phyloP scores from a whole-genome alignment of 1,139 yeast genomes.

The Saccharomyces hybrid region DNA sequence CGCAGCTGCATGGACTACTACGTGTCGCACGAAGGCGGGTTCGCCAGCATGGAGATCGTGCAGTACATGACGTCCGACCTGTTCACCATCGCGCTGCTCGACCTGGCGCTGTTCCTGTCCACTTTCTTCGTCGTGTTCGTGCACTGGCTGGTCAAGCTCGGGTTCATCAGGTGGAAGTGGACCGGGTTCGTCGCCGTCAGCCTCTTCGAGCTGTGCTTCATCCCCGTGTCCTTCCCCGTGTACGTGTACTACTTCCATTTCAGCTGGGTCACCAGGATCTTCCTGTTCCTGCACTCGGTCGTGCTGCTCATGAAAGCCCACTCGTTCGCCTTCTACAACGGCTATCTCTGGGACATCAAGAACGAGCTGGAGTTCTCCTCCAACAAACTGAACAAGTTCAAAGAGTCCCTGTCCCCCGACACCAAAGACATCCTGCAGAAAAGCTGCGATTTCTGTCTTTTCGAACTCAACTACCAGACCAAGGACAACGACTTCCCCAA shows the following conservation, averaged over 20 bases:
- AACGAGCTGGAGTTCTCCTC: conserved; percentile 49
- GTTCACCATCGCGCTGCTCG: conserved; percentile 55
- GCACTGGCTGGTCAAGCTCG: conserved; percentile 41
- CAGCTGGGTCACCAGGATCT: conserved; percentile 86
- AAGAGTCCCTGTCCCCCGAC: conserved; percentile 16
- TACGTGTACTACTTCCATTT: conserved; percentile 42
- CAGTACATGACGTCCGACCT: conserved; percentile 44
- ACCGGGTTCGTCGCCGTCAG: conserved; percentile 56
- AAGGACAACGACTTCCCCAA: conserved; percentile 45
- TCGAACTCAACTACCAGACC: conserved; percentile 48
- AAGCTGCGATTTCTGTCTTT: conserved; percentile 53
- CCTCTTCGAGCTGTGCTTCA: conserved; percentile 44
- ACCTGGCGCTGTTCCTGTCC: conserved; percentile 56
- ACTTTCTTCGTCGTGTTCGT: conserved; percentile 49
- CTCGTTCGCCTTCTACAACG: conserved; percentile 81
- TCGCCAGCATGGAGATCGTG: conserved; percentile 31
- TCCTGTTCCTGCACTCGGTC: conserved; percentile 69
- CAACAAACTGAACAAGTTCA: conserved; percentile 24
- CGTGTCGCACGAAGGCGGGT: conserved; percentile 5
- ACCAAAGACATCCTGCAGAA: conserved; percentile 34
- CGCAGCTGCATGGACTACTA: conserved; percentile 9
- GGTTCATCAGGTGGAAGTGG: conserved; percentile 46
- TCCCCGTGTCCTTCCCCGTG: conserved; percentile 41
- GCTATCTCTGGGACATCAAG: conserved; percentile 65
- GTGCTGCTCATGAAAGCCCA: conserved; percentile 90